Conservation (phyloP, 2,329 filamentous ascomycete genomes). For the Fusarium tuaranense region DNA sequence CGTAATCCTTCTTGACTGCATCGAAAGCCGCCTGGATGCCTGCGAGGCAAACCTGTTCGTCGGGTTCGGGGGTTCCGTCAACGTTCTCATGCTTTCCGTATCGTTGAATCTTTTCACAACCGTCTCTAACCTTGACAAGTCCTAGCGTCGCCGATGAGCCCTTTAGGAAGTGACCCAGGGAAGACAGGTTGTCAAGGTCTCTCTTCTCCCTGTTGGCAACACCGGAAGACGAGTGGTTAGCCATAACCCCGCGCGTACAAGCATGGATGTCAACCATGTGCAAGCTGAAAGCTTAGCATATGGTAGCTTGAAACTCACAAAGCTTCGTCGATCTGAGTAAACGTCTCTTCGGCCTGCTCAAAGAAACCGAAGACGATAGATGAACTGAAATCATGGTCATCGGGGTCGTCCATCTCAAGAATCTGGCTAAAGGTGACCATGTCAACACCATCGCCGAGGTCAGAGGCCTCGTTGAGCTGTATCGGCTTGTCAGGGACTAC, state of each 20-base stretch:
- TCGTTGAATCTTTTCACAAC: conserved; percentile 96
- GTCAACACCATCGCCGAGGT: conserved; percentile 83
- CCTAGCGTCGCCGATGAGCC: conserved; percentile 96
- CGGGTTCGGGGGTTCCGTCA: conserved; percentile 74
- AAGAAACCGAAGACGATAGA: conserved; percentile 95
- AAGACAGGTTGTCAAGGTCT: conserved; percentile 81
- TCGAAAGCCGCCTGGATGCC: conserved; percentile 78
- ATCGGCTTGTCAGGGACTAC: conserved; percentile 20
- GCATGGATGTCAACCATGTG: not conserved
- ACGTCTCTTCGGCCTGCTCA: conserved; percentile 88
- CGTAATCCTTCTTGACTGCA: conserved; percentile 81
- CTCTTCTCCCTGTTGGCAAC: conserved; percentile 66
- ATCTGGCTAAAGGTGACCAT: conserved; percentile 89
- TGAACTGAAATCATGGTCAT: conserved; percentile 86
- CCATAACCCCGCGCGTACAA: not conserved
- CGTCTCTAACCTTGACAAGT: conserved; percentile 89
- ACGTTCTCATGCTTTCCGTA: conserved; percentile 87
- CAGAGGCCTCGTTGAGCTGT: conserved; percentile 60
- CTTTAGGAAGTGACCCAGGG: conserved; percentile 95
- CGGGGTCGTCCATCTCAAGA: conserved; percentile 96
- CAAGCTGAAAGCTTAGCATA: not conserved
- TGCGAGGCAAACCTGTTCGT: conserved; percentile 75
- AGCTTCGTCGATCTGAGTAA: conserved; percentile 82
- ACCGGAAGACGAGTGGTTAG: not conserved
- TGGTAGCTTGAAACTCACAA: conserved; percentile 74